A percentile compares a stretch with the other conserved stretches of the same genome.
These are phyloP conservation scores for Hymenoscyphus occultus DNA, from an alignment of 2,329 filamentous ascomycete genomes.

Conservation along the genomic window DNA sequence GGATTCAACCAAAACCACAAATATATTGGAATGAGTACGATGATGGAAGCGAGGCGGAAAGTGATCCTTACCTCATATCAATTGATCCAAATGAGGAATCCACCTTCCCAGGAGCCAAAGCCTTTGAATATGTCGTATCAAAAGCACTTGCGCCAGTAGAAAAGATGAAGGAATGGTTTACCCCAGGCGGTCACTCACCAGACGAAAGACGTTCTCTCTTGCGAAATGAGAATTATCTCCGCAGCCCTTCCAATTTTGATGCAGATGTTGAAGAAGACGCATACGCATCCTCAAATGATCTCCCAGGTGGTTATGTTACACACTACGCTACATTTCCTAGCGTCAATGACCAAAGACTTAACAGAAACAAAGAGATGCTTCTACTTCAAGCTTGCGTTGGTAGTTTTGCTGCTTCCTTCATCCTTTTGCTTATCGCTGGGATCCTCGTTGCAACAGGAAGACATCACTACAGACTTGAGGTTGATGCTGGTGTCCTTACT, in stretches of 20 bases:
- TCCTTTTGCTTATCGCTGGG: slow-evolving; percentile 62
- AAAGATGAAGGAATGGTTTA: slow-evolving; percentile 52
- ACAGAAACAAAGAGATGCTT: slow-evolving; percentile 51
- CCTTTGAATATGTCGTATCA: slow-evolving; percentile 50
- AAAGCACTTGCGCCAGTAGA: slow-evolving; percentile 46
- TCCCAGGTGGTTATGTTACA: slow-evolving; percentile 51
- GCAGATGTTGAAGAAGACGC: slow-evolving; percentile 47
- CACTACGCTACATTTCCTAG: slow-evolving; percentile 54
- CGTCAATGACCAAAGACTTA: slow-evolving; percentile 49
- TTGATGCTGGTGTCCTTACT: slow-evolving; percentile 69
- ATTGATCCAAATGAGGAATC: slow-evolving; percentile 63
- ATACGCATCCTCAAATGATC: slow-evolving; percentile 49
- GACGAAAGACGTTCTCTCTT: slow-evolving; percentile 30
- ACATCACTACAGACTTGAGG: slow-evolving; percentile 65
- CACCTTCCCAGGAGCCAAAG: slow-evolving; percentile 54
- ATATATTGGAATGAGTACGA: slow-evolving; percentile 87
- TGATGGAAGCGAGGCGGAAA: slow-evolving; percentile 65
- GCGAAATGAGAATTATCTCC: slow-evolving; percentile 27
- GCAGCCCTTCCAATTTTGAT: slow-evolving; percentile 29
- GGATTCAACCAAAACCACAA: slow-evolving; percentile 18
- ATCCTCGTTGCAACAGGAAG: slow-evolving; percentile 66
- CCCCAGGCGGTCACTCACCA: slow-evolving; percentile 28
- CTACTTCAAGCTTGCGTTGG: slow-evolving; percentile 53
- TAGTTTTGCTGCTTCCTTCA: slow-evolving; percentile 56
- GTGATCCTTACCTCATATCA: slow-evolving; percentile 69